phyloP scores from a whole-genome alignment of 164 flowering plant species.

The Sedum album region DNA sequence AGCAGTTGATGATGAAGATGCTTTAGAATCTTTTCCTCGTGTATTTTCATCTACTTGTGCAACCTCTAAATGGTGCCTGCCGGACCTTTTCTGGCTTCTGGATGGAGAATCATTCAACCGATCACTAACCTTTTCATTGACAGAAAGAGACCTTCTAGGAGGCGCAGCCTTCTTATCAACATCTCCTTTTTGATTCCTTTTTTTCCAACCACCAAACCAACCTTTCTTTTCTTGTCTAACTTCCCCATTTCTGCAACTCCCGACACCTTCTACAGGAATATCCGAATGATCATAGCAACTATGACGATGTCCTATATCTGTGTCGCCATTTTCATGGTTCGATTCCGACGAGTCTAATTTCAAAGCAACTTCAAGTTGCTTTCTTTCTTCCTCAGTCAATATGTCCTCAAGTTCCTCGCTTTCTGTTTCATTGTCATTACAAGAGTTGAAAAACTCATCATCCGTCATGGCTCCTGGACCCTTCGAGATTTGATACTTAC shows the following conservation, averaged over 20 bases:
- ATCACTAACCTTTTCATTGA: constrained; percentile 76
- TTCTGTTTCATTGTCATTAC: constrained; percentile 61
- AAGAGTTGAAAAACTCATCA: constrained; percentile 58
- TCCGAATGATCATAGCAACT: constrained; percentile 64
- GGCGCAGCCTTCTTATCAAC: constrained; percentile 41
- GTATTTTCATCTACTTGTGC: constrained; percentile 45
- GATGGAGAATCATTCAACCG: constrained; percentile 65
- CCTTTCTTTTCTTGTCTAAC: constrained; percentile 66
- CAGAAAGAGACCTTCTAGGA: constrained; percentile 64
- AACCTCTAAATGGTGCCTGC: constrained; percentile 68
- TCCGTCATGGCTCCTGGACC: constrained; percentile 83
- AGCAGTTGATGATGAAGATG: constrained; percentile 27
- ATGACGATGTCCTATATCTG: constrained; percentile 53
- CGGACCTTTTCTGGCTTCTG: constrained; percentile 41
- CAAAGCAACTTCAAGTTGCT: constrained; percentile 78
- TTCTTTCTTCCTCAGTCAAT: constrained; percentile 75
- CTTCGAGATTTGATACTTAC: constrained; percentile 79
- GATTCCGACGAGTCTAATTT: constrained; percentile 54
- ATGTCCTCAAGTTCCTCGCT: constrained; percentile 53
- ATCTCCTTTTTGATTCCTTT: constrained; percentile 44
- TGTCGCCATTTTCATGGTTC: constrained; percentile 30
- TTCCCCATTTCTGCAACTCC: constrained; percentile 43
- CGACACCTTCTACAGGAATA: constrained; percentile 47
- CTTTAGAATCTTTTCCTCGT: constrained; percentile 38
- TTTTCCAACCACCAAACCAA: constrained; percentile 88